Base-by-base conservation (phyloP, 495 filamentous ascomycete genomes). In the Penicillium lagena region DNA sequence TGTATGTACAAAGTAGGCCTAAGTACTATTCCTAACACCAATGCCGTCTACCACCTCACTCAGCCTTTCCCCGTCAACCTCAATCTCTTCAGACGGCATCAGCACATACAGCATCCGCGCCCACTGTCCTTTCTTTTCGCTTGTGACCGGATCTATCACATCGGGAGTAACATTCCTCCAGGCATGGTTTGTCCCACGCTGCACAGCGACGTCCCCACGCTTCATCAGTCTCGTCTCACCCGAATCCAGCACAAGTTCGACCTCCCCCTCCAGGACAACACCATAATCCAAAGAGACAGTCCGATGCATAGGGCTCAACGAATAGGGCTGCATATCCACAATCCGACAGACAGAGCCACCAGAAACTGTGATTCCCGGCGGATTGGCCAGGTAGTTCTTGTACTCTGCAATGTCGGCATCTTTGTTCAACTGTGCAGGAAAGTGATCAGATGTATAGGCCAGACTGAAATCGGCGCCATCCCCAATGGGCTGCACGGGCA, bases 201-300 rank as follows among this genome's bases (percentile, higher is more conserved):
- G 76, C 52, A 86, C 63, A 45, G 86, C 83, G 12, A 85, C 78
- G 58, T 90, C 85, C 15, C 81, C 79, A 35, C 83, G 82, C 51
- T 82, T 75, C 64, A 89, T 42, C 51, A 80, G 52, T 38, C 80
- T 79, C 45, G 78, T 78, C 4, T 73, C 67, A n/a, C 70, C 73
- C 0, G 78, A 75, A 59, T 89, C 84, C 37, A 70, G 76, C 76
- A 85, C 80, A 65, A 90, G 86, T 57, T 90, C 86, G 39, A 91
- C 34, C 52, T 76, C 58, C 0, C 87, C 87, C 55, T 90, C 85
- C n/a, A 93, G 45, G 22, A 93, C 77, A 44, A 89, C 72, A 4
- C 85, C 86, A 40, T 86, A 90, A 49, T 91, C 87, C 4, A 93
- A 61, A 12, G 71, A 78, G 47, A 82, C 72, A 1, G 87, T 89